Percentiles rank a stretch among this genome's conserved stretches.
Conservation (phyloP, 768 basidiomycete species). For the Termitomyces sp. region DNA sequence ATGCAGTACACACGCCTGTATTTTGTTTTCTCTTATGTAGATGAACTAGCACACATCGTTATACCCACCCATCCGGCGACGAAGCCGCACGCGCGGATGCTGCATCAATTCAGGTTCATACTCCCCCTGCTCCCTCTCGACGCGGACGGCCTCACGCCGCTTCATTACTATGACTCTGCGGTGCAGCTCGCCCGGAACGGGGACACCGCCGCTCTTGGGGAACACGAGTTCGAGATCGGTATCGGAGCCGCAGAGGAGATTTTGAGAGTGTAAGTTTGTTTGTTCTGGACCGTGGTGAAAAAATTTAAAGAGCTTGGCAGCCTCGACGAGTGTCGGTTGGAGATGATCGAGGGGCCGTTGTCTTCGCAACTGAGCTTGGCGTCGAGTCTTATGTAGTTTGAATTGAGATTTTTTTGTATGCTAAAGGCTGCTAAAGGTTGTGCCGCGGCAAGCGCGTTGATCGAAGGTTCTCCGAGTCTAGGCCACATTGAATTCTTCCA, state of each 20-base stretch:
- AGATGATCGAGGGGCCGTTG: conserved; percentile 62
- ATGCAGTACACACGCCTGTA: background rate
- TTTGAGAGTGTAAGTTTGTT: conserved; percentile 45
- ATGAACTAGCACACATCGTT: conserved; percentile 62
- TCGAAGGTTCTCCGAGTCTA: background rate
- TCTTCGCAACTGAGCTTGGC: conserved; percentile 33
- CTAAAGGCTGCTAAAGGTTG: conserved; percentile 9
- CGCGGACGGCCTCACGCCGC: conserved; percentile 57
- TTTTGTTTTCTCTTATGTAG: conserved; percentile 27
- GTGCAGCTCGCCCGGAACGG: conserved; percentile 68
- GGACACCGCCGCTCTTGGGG: conserved; percentile 47
- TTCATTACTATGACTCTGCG: conserved; percentile 76
- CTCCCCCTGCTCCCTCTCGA: conserved; percentile 55
- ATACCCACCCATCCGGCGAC: conserved; percentile 68
- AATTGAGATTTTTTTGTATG: background rate
- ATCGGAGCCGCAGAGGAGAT: conserved; percentile 60
- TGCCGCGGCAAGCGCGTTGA: background rate
- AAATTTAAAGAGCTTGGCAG: conserved; percentile 23
- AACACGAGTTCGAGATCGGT: conserved; percentile 63
- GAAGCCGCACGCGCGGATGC: conserved; percentile 72
- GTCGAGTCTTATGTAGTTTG: background rate
- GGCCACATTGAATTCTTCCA: background rate
- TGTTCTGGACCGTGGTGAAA: background rate
- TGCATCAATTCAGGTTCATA: conserved; percentile 77
- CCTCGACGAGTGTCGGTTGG: conserved; percentile 57